Base-by-base conservation (phyloP, 1,284 basidiomycete species). In the Marasmius fiardii region DNA sequence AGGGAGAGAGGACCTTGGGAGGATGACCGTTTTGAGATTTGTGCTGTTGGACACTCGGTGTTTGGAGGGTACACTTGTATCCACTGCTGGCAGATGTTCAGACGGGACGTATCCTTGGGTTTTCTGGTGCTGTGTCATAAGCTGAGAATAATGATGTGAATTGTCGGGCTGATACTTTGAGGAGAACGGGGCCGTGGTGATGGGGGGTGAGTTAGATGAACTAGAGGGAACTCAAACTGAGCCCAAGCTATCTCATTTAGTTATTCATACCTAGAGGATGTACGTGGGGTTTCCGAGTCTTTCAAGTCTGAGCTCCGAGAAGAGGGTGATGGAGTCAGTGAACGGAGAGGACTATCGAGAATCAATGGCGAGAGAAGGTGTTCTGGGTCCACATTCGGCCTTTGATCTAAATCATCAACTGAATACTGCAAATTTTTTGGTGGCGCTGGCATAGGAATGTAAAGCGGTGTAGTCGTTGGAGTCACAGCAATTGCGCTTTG, bases 121-220 rank as follows among this genome's bases (percentile, higher is more conserved):
- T 59, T 80, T 78, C 67, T 90, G 86, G 60, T 90, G 86, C 55
- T 78, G 78, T 2, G 83, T 80, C 86, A 89, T 89, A 26, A 86
- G 74, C 18, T 78, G 72, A 1, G 84, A 85, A 61, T 86, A 86
- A 18, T 74, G 72, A 54, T 84, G 74, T 35, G 68, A 61, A 8
- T 77, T 71, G 5, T 74, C 68, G 2, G 83, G 80, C 5, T 80
- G 77, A n/a, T 83, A 82, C 2, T 83, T 85, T 0, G 84, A 45
- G 83, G 73, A 16, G 82, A 79, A 16, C 75, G 69, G 18, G 75
- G 78, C 61, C 70, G 71, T 23, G 54, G 54, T 21, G 58, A 58
- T 58, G n/a, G 16, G 39, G n/a, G 48, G 56, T 43, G 31, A 28
- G 52, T 28, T 56, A 68, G 52, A 60, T 48, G 35, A 59, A 60